A percentile compares a stretch with the other conserved stretches of the same genome.
phyloP scores from a whole-genome alignment of 1,139 yeast species.

The Starmera stellimalicola region DNA sequence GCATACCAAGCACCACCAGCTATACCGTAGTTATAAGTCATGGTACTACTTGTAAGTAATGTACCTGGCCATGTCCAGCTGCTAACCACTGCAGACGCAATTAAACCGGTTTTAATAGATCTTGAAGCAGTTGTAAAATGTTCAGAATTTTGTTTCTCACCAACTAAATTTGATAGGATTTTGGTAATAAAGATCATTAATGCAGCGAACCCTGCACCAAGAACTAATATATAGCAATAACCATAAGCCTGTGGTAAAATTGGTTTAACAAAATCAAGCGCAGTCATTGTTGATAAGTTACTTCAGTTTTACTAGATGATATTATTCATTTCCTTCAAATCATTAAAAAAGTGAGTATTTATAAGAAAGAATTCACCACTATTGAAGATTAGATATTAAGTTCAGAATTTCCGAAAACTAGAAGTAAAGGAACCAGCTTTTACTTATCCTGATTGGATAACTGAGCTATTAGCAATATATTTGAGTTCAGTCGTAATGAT shows the following conservation, averaged over 20 bases:
- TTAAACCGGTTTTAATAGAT: constrained; percentile 28
- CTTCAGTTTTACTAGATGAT: no score
- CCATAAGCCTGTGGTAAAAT: constrained; percentile 26
- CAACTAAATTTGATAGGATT: constrained; percentile 23
- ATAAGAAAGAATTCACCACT: no score
- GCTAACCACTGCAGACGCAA: constrained; percentile 23
- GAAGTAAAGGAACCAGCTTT: no score
- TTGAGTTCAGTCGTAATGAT: no score
- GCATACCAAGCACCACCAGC: constrained; percentile 30
- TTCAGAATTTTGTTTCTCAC: constrained; percentile 32
- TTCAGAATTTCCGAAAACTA: no score
- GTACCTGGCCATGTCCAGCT: constrained; percentile 37
- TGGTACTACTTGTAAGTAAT: constrained; percentile 26
- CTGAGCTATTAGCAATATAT: no score
- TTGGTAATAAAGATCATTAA: constrained; percentile 28
- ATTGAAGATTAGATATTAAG: no score
- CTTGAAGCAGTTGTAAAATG: constrained; percentile 32
- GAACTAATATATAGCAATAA: constrained; percentile 30
- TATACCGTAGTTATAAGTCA: constrained; percentile 41
- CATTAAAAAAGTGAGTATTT: no score
- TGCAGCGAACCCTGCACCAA: constrained; percentile 33
- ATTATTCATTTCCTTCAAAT: no score
- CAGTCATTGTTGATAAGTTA: no score
- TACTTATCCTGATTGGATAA: no score
- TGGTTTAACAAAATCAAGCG: constrained; percentile 6